Conservation (phyloP, 768 basidiomycete species). For the Collybia sp. region DNA sequence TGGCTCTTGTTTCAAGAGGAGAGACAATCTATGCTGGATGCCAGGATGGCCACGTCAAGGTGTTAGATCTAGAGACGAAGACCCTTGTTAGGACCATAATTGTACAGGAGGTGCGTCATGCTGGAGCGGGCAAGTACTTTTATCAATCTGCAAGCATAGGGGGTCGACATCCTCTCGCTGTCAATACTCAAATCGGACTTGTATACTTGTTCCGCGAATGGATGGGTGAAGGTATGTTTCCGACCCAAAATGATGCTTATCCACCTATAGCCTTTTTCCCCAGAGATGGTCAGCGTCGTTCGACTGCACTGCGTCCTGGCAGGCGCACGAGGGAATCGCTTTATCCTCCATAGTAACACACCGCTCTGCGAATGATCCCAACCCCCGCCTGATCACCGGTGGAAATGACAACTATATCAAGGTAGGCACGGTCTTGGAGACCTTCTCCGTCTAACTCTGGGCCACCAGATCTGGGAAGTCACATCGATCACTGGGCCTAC, state of each 20-base stretch:
- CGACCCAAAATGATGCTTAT: conserved; percentile 1
- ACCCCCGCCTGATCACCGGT: conserved; percentile 61
- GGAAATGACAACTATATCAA: conserved; percentile 86
- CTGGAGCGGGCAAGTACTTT: conserved; percentile 1
- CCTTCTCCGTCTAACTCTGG: not conserved
- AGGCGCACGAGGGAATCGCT: conserved; percentile 75
- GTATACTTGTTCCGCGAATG: conserved; percentile 64
- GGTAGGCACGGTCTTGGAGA: conserved; percentile 30
- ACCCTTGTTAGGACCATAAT: conserved; percentile 85
- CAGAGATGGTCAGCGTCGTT: conserved; percentile 84
- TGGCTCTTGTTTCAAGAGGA: conserved; percentile 69
- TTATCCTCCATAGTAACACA: conserved; percentile 70
- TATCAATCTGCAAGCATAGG: conserved; percentile 29
- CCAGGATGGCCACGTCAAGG: conserved; percentile 90
- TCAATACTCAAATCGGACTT: conserved; percentile 63
- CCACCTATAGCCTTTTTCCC: not conserved
- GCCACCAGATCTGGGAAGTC: conserved; percentile 51
- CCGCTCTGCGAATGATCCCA: conserved; percentile 17
- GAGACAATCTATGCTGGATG: conserved; percentile 90
- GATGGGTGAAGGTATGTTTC: conserved; percentile 57
- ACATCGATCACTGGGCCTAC: conserved; percentile 22
- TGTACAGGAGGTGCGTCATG: conserved; percentile 62
- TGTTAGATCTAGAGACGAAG: conserved; percentile 87
- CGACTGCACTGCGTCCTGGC: conserved; percentile 80
- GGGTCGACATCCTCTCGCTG: conserved; percentile 78